A percentile compares a stretch with the other conserved stretches of the same genome.
Evolutionary conservation across 2,329 filamentous ascomycete species (phyloP).

Genomic region (Fusarium sp.): DNA sequence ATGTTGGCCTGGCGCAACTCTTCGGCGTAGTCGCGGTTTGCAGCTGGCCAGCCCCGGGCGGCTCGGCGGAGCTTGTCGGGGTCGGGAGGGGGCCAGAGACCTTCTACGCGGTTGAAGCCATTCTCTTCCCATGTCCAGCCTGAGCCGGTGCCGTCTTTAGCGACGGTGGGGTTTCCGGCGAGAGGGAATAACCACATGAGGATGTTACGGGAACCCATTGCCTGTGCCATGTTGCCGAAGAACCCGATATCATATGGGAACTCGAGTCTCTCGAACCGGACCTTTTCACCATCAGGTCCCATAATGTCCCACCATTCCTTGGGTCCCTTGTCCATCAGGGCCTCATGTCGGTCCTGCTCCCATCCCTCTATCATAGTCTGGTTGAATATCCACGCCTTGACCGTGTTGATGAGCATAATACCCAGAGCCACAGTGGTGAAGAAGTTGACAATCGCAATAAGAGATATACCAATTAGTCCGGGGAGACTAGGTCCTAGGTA

Average conservation of each 20-base stretch:
- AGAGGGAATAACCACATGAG: constrained; percentile 79
- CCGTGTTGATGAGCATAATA: constrained; percentile 74
- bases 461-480: constrained; percentile 71
- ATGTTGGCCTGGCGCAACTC: constrained; percentile 54
- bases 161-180: constrained; percentile 63
- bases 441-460: constrained; percentile 69
- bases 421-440: constrained; percentile 72
- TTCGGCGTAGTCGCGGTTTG: constrained; percentile 52
- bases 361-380: constrained; percentile 85
- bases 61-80: constrained; percentile 69
- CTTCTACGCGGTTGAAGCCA: constrained; percentile 75
- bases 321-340: constrained; percentile 63
- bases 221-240: constrained; percentile 78
- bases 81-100: constrained; percentile 74
- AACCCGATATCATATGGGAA: constrained; percentile 87
- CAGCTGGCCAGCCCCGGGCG: constrained; percentile 56
- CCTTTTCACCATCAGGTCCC: constrained; percentile 54
- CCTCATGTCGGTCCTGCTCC: constrained; percentile 76
- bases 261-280: constrained; percentile 74
- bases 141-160: constrained; percentile 54
- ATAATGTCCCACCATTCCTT: constrained; percentile 60
- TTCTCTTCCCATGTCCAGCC: constrained; percentile 80
- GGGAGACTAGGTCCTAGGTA: constrained; percentile 77
- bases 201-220: constrained; percentile 78
- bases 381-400: constrained; percentile 74